These are phyloP conservation scores for Suhomyces kilbournensis DNA, from an alignment of 805 yeast genomes.

Conservation along the genomic window DNA sequence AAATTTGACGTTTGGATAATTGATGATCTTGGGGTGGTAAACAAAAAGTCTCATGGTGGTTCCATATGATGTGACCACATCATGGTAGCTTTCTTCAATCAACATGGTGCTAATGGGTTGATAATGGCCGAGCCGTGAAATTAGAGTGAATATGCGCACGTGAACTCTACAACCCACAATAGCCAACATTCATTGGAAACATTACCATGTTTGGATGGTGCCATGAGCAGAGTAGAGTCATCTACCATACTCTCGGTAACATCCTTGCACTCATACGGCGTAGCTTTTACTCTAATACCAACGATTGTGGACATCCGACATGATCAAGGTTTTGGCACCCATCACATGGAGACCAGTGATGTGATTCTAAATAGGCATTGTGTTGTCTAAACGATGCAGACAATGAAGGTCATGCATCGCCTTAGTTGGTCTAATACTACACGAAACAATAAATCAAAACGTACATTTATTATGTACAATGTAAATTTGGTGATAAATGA, in stretches of 20 bases:
- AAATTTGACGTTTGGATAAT: slow-evolving; percentile 74
- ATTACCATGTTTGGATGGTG: too few relatives aligned
- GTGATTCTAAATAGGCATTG: neutral
- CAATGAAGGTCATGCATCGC: neutral
- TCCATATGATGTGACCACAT: slow-evolving; percentile 62
- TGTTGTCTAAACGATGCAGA: neutral
- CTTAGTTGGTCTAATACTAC: neutral
- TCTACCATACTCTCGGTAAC: too few relatives aligned
- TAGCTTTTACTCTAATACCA: too few relatives aligned
- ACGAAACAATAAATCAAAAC: neutral
- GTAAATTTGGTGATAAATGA: neutral
- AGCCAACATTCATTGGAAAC: too few relatives aligned
- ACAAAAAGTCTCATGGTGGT: slow-evolving; percentile 65
- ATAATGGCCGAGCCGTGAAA: neutral
- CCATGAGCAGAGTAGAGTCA: too few relatives aligned
- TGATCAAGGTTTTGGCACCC: neutral
- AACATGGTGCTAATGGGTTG: slow-evolving; percentile 46
- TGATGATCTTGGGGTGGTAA: slow-evolving; percentile 65
- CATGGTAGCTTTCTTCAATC: slow-evolving; percentile 62
- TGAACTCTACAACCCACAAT: too few relatives aligned
- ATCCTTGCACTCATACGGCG: too few relatives aligned
- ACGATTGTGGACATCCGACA: neutral
- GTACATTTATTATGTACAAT: neutral
- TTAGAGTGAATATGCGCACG: neutral
- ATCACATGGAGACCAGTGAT: neutral